Percentiles rank a stretch among this genome's conserved stretches.
phyloP scores from a whole-genome alignment of 345 rosid genomes.

The Stellera chamaejasme region DNA sequence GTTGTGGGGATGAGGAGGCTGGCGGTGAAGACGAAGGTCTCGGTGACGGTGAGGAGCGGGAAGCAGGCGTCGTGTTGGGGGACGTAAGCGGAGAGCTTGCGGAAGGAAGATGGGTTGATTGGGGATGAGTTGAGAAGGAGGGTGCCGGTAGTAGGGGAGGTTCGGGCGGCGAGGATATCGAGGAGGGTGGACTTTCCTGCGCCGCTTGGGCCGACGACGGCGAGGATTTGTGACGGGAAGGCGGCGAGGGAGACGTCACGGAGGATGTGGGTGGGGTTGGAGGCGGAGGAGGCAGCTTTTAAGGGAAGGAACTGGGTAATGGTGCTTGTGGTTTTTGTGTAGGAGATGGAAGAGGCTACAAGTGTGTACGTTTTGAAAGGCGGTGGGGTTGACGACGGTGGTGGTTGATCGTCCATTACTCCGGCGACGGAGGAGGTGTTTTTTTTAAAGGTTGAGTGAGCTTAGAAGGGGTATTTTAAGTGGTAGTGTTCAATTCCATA shows the following conservation, averaged over 20 bases:
- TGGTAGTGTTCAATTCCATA: conserved; percentile 7
- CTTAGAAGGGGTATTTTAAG: conserved; percentile 3
- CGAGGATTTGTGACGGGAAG: conserved; percentile 75
- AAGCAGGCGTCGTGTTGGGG: conserved; percentile 84
- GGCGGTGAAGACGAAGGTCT: conserved; percentile 70
- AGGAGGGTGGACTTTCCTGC: conserved; percentile 96
- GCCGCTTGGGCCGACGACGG: conserved; percentile 94
- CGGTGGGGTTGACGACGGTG: conserved; percentile 18
- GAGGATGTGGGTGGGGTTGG: conserved; percentile 52
- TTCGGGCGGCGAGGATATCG: conserved; percentile 79
- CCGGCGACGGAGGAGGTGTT: conserved; percentile 16
- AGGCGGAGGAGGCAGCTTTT: conserved; percentile 22
- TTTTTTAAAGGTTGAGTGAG: conserved; percentile 10
- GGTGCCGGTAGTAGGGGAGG: conserved; percentile 63
- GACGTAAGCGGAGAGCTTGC: conserved; percentile 79
- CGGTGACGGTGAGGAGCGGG: conserved; percentile 67
- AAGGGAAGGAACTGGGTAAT: conserved; percentile 24
- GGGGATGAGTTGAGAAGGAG: conserved; percentile 65
- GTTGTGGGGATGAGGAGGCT: conserved; percentile 49
- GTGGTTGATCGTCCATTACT: conserved; percentile 33
- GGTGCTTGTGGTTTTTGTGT: conserved; percentile 26
- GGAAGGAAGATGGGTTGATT: conserved; percentile 67
- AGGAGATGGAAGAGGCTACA: conserved; percentile 64
- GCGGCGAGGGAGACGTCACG: conserved; percentile 63
- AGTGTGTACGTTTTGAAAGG: conserved; percentile 37